These are phyloP conservation scores for Colletotrichum musae DNA, from an alignment of 2,329 filamentous ascomycete species.

Conservation along the genomic window DNA sequence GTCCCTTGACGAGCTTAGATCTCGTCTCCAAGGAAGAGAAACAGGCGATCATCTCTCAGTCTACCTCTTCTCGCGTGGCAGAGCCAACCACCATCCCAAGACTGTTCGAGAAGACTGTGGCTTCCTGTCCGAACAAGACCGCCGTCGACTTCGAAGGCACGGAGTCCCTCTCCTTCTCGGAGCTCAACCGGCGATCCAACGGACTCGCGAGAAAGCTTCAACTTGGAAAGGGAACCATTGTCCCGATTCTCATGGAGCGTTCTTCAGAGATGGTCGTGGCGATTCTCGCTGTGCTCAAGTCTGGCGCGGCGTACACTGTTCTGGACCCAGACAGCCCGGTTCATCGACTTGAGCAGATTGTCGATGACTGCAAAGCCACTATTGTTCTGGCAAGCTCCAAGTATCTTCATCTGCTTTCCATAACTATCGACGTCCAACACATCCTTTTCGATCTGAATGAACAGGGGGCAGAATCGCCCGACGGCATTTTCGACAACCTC, in stretches of 20 bases:
- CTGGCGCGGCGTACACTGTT: slow-evolving; percentile 43
- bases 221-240: background rate
- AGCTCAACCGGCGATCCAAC: slow-evolving; percentile 20
- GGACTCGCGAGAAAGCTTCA: slow-evolving; percentile 1
- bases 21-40: slow-evolving; percentile 3
- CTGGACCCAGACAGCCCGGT: slow-evolving; percentile 42
- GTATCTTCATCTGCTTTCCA: background rate
- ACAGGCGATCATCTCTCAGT: background rate
- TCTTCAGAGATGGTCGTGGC: slow-evolving; percentile 40
- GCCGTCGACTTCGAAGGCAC: slow-evolving; percentile 14
- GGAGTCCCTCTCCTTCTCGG: background rate
- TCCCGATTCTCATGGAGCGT: slow-evolving; percentile 9
- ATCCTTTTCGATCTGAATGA: background rate
- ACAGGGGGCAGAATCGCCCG: too few species aligned
- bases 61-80: background rate
- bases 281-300: slow-evolving; percentile 44
- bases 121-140: background rate
- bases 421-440: background rate
- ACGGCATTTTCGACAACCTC: background rate
- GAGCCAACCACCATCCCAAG: background rate
- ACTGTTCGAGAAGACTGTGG: slow-evolving; percentile 1
- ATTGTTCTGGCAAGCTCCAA: slow-evolving; percentile 17
- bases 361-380: slow-evolving; percentile 36
- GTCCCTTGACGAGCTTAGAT: background rate
- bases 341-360: slow-evolving; percentile 40